Evolutionary conservation across 257 asterid species (phyloP).

Genomic region (Lithospermum erythrorhizon): DNA sequence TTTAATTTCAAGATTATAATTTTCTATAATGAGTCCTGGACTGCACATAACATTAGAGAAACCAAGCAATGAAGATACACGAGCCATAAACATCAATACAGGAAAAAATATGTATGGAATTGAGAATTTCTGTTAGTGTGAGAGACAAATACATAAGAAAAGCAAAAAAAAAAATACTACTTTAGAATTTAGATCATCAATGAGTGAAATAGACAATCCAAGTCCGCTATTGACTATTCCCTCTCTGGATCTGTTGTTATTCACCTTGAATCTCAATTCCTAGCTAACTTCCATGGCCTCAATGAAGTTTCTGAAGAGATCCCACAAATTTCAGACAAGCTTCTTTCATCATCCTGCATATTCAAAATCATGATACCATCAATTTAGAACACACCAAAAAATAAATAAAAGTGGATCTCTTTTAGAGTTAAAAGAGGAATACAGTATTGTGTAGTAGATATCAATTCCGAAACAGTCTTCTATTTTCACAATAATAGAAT

Average conservation of each 20-base stretch:
- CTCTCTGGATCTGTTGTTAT: slow-evolving; percentile 1
- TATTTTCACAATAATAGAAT: no score
- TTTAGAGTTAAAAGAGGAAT: no score
- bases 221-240: background rate
- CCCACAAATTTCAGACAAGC: background rate
- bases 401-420: no score
- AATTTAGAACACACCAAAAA: background rate
- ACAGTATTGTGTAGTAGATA: no score
- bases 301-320: slow-evolving; percentile 1
- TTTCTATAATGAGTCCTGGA: background rate
- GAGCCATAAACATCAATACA: background rate
- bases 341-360: background rate
- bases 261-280: background rate
- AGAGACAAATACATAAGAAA: background rate
- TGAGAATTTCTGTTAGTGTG: background rate
- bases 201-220: background rate
- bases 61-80: no score
- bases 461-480: background rate
- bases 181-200: background rate
- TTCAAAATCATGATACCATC: background rate
- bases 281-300: slow-evolving; percentile 2
- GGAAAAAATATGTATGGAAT: background rate
- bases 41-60: no score
- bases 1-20: background rate
- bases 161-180: background rate